Base-by-base conservation (phyloP, 768 basidiomycete genomes). In the Strobilomyces dryophilus region DNA sequence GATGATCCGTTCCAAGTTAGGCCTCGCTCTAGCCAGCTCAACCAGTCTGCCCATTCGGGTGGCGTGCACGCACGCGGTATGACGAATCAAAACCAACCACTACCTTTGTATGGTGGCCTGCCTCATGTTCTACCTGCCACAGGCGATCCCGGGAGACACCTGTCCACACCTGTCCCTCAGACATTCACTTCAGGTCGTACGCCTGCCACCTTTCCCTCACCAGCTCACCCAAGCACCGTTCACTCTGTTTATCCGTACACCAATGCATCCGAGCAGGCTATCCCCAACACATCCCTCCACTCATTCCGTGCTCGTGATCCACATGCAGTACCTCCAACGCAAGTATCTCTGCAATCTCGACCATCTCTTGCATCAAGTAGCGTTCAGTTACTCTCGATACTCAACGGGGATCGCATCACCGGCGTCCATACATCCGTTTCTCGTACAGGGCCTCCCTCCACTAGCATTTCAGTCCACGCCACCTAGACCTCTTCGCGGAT, bases 1-100 rank as follows among this genome's bases (percentile, higher is more conserved):
- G 54, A 21, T 67, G 61, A 73, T 55, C 67, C 71, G n/a, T 74
- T 75, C 46, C 77, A 79, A 65, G 66, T 74, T 20, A 72, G 81
- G 49, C 71, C 81, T 32, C 71, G 69, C 48, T 80, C 79, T 10
- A 78, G 76, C 54, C 77, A 79, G 50, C 66, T 74, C 21, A 67
- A 69, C 45, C 75, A 74, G 51, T 71, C 71, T n/a, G 36, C 47
- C 8, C 54, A 60, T 55, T 17, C 37, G 8, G 47, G 60, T 34
- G 32, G 62, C 47, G 15, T 59, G 15, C 34, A 56, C 44, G 29
- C 36, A 5, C 55, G 52, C 47, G 21, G 49, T 37, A 8, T 49
- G 48, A 48, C 42, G 42, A 61, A 58, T 37, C 61, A 54, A 45
- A 64, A 40, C 20, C 65, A 62, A 45, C 40, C 47, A 20, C 43